phyloP scores from a whole-genome alignment of 2,329 filamentous ascomycete species.

The Sclerotinia trifoliorum region DNA sequence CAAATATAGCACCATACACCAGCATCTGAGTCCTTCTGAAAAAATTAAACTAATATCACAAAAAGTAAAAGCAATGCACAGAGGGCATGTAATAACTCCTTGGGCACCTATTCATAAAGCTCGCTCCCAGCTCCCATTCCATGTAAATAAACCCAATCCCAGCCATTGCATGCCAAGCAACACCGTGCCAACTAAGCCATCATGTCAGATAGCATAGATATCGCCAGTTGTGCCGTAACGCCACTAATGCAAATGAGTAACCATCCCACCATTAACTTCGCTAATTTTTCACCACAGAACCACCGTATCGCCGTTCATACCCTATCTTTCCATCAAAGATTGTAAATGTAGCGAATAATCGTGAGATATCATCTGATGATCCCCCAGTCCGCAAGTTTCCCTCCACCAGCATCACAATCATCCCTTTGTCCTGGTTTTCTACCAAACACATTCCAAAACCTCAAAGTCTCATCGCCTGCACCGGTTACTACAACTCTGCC shows the following conservation, averaged over 20 bases:
- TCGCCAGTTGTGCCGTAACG: constrained; percentile 17
- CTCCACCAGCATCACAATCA: constrained; percentile 62
- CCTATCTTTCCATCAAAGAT: constrained; percentile 7
- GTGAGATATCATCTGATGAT: constrained; percentile 64
- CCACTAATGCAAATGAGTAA: constrained; percentile 21
- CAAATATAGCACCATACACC: constrained; percentile 10
- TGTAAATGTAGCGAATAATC: not conserved
- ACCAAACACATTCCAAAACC: constrained; percentile 97
- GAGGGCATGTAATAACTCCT: constrained; percentile 19
- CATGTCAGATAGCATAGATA: constrained; percentile 19
- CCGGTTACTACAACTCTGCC: constrained; percentile 92
- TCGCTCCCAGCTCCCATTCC: constrained; percentile 13
- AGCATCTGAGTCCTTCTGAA: not conserved
- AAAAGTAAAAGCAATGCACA: constrained; percentile 13
- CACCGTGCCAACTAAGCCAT: constrained; percentile 17
- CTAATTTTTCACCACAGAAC: constrained; percentile 6
- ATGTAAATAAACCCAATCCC: constrained; percentile 20
- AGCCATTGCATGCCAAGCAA: constrained; percentile 19
- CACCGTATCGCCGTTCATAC: not conserved
- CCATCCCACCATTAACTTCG: constrained; percentile 12
- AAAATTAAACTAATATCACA: constrained; percentile 20
- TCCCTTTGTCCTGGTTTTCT: constrained; percentile 69
- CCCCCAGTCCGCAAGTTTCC: constrained; percentile 72
- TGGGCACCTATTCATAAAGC: constrained; percentile 20
- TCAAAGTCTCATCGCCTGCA: constrained; percentile 89